These are phyloP conservation scores for Bonnemaisonia californica DNA, from an alignment of 31 red algal genomes.

Conservation along the genomic window DNA sequence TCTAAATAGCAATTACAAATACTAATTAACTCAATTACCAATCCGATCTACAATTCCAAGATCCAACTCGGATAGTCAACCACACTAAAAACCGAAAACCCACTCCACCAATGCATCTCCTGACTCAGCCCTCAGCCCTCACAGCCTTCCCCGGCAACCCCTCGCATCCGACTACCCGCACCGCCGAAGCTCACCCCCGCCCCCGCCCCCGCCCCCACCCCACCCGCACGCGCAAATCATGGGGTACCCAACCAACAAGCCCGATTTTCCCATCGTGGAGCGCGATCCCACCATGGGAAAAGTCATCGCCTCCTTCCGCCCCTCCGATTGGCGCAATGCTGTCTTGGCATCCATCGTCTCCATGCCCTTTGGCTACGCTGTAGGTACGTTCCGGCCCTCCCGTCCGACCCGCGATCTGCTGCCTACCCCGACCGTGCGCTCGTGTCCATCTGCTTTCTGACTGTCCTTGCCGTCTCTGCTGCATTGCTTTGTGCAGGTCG, in stretches of 20 bases:
- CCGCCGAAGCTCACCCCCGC: neutral
- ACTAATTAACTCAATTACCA: too few relatives aligned
- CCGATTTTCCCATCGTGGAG: constrained; percentile 50
- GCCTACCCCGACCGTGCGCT: too few relatives aligned
- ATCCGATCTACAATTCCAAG: too few relatives aligned
- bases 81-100: too few relatives aligned
- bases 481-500: constrained; percentile 38
- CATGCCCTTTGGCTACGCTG: constrained; percentile 66
- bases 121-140: too few relatives aligned
- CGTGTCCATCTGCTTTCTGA: neutral
- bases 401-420: too few relatives aligned
- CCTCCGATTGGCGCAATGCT: constrained; percentile 57
- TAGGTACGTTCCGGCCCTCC: constrained; percentile 36
- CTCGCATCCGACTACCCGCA: neutral
- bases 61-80: too few relatives aligned
- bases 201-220: neutral
- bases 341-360: constrained; percentile 46
- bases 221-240: too few relatives aligned
- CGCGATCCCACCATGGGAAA: constrained; percentile 55
- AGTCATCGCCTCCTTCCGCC: constrained; percentile 52
- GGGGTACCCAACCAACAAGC: constrained; percentile 54
- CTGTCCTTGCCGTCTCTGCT: neutral
- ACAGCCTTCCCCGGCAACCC: neutral
- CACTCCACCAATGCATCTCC: too few relatives aligned
- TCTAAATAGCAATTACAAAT: too few relatives aligned